A percentile compares a stretch with the other conserved stretches of the same genome.
phyloP scores from a whole-genome alignment of 306 rosid genomes.

The Gillenia trifoliata region DNA sequence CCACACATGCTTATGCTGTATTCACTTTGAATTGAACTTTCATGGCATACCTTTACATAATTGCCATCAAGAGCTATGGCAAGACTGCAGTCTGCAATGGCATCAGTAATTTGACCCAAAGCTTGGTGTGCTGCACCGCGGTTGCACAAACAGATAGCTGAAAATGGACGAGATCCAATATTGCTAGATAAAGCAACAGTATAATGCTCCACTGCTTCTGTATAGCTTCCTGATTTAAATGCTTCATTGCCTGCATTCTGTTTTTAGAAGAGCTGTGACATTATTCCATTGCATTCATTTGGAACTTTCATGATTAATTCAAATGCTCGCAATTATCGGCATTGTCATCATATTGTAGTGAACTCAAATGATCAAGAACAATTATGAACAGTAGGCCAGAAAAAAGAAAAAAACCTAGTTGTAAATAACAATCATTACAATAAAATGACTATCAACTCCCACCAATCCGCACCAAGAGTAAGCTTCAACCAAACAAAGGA shows the following conservation, averaged over 20 bases:
- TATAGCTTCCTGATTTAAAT: slow-evolving; percentile 53
- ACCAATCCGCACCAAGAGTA: neutral
- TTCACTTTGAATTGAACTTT: neutral
- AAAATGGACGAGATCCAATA: slow-evolving; percentile 70
- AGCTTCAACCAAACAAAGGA: neutral
- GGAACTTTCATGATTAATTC: neutral
- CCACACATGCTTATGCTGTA: neutral
- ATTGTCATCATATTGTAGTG: neutral
- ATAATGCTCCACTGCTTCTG: slow-evolving; percentile 77
- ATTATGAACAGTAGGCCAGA: neutral
- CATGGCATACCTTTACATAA: slow-evolving; percentile 71
- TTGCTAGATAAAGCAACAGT: slow-evolving; percentile 71
- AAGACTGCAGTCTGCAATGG: slow-evolving; percentile 87
- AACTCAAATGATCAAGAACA: neutral
- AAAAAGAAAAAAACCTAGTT: neutral
- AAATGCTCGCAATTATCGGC: neutral
- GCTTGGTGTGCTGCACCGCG: slow-evolving; percentile 97
- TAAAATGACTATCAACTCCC: neutral
- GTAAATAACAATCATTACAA: neutral
- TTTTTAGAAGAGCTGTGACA: slow-evolving; percentile 26
- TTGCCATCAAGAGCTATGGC: slow-evolving; percentile 82
- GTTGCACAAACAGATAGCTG: slow-evolving; percentile 83
- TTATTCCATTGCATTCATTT: slow-evolving; percentile 14
- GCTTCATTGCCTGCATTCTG: slow-evolving; percentile 85
- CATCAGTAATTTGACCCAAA: slow-evolving; percentile 80